Percentiles rank a stretch among this genome's conserved stretches.
phyloP scores from a whole-genome alignment of 2,329 filamentous ascomycete species.

The Pseudopithomyces chartarum region DNA sequence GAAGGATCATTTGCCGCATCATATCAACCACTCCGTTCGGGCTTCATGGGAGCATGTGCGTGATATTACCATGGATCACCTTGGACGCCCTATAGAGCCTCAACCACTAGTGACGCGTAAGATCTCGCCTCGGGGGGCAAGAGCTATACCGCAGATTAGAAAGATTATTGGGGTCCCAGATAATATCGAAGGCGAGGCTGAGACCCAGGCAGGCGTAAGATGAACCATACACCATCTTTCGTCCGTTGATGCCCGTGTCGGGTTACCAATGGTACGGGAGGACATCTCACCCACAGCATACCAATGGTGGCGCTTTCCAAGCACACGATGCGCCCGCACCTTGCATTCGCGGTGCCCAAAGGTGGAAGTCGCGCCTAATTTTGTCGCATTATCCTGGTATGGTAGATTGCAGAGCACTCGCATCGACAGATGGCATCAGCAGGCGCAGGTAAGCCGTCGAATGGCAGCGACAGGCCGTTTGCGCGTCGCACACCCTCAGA shows the following conservation, averaged over 20 bases:
- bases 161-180: neutral
- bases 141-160: neutral
- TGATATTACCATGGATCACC: neutral
- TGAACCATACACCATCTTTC: neutral
- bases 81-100: constrained; percentile 9
- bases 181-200: constrained; percentile 10
- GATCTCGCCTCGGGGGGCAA: constrained; percentile 1
- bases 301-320: constrained; percentile 7
- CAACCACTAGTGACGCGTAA: neutral
- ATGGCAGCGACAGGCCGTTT: neutral
- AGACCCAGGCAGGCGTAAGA: constrained; percentile 11
- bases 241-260: constrained; percentile 16
- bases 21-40: constrained; percentile 12
- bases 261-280: constrained; percentile 21
- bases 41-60: constrained; percentile 6
- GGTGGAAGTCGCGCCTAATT: constrained; percentile 4
- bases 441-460: constrained; percentile 2
- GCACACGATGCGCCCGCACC: constrained; percentile 20
- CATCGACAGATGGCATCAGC: neutral
- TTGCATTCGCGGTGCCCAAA: constrained; percentile 9
- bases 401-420: neutral
- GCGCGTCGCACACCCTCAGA: constrained; percentile 3
- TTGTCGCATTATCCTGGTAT: neutral
- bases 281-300: constrained; percentile 7
- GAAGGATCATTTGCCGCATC: constrained; percentile 14